These are phyloP conservation scores for Microsporum audouinii DNA, from an alignment of 2,329 filamentous ascomycete species.

Conservation along the genomic window DNA sequence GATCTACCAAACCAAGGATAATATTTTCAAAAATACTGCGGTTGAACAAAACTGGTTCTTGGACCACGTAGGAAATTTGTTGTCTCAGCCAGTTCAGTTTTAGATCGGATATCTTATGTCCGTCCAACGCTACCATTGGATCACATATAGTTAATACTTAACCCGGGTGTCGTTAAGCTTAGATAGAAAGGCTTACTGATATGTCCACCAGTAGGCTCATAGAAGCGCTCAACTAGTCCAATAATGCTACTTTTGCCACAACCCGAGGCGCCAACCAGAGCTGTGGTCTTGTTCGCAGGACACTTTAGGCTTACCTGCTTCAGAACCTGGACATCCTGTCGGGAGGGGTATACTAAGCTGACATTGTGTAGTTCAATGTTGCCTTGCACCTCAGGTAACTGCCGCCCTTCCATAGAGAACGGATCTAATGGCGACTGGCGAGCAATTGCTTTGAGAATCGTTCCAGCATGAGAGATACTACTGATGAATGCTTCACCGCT, in stretches of 20 bases:
- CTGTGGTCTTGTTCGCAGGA: constrained; percentile 71
- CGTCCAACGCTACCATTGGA: constrained; percentile 65
- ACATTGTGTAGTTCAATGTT: constrained; percentile 28
- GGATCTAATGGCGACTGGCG: constrained; percentile 33
- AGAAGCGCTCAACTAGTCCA: constrained; percentile 45
- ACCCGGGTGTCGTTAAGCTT: neutral
- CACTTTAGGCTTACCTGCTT: constrained; percentile 47
- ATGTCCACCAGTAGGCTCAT: constrained; percentile 46
- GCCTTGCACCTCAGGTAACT: constrained; percentile 21
- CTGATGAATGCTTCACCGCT: constrained; percentile 44
- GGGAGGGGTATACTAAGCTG: constrained; percentile 38
- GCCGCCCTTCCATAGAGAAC: constrained; percentile 19
- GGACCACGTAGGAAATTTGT: constrained; percentile 53
- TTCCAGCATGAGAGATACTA: constrained; percentile 34
- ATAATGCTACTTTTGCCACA: constrained; percentile 39
- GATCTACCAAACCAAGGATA: constrained; percentile 36
- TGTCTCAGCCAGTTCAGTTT: constrained; percentile 55
- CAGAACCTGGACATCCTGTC: constrained; percentile 22
- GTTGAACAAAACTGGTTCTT: constrained; percentile 59
- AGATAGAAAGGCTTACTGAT: neutral
- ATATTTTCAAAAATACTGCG: constrained; percentile 54
- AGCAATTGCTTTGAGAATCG: constrained; percentile 4
- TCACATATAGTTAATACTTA: constrained; percentile 36
- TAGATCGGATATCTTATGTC: constrained; percentile 58
- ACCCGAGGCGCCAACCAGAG: constrained; percentile 52